Conservation (phyloP, 257 asterid species). For the Knoxia roxburghii region DNA sequence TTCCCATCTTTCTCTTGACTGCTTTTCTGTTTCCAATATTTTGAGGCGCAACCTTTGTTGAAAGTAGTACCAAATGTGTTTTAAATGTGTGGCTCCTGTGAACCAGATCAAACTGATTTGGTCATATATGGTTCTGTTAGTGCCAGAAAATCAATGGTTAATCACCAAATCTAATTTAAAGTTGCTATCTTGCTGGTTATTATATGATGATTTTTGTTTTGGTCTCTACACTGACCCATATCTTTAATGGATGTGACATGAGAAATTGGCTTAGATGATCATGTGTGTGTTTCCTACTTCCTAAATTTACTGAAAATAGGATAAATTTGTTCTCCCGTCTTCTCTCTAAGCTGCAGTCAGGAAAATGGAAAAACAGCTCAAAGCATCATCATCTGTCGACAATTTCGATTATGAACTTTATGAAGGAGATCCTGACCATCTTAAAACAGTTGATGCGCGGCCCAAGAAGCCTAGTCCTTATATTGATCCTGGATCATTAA, state of each 20-base stretch:
- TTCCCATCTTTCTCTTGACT: not conserved
- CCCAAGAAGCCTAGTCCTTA: slow-evolving; percentile 19
- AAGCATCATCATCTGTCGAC: slow-evolving; percentile 14
- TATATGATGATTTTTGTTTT: not conserved
- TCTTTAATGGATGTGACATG: not conserved
- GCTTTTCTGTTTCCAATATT: not conserved
- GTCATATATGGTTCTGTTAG: not conserved
- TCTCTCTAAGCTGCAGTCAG: not conserved
- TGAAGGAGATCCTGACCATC: slow-evolving; percentile 44
- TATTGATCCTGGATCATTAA: slow-evolving; percentile 45
- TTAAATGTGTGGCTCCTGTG: not conserved
- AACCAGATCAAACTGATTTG: not conserved
- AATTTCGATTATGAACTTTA: slow-evolving; percentile 36
- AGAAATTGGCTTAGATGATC: not conserved
- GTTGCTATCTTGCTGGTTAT: not conserved
- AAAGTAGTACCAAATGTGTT: not conserved
- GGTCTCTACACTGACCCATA: not conserved
- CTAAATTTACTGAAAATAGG: too few species aligned
- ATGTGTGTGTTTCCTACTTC: not conserved
- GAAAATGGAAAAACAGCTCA: slow-evolving; percentile 23
- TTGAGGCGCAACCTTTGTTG: not conserved
- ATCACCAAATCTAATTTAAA: not conserved
- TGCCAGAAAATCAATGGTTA: not conserved
- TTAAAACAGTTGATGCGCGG: slow-evolving; percentile 29
- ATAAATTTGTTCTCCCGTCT: not conserved